Base-by-base conservation (phyloP, 805 yeast genomes). In the Zygoascus bituminiphila region DNA sequence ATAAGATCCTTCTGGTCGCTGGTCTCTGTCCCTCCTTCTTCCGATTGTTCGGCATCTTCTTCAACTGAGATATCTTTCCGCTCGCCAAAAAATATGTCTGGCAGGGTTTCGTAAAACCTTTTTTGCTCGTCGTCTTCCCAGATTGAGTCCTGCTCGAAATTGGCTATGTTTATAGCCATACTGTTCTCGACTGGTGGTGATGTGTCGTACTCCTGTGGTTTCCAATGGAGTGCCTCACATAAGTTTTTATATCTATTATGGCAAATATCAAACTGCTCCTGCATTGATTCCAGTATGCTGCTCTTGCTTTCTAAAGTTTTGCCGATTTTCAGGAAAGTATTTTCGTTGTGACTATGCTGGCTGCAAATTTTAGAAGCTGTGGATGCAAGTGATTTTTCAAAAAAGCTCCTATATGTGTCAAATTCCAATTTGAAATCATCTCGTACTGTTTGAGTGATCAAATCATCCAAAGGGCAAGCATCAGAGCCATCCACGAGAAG, bases 121-220 rank as follows among this genome's bases (percentile, higher is more conserved):
- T 74, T 73, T n/a, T 76, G 79, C 25, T 79, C 82, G 15, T 78
- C 78, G 48, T 74, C 79, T 36, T 77, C 84, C 94, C 94, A 87
- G 1, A 74, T 54, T 5, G 45, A 43, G n/a, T 43, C 46, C n/a
- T 47, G 47, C 10, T 44, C 48, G 10, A 49, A 38, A 25, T 50
- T 42, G 36, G 42, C 42, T 46, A 47, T 25, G 47, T 58, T 46
- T 40, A 54, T 57, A 3, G 54, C 42, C 7, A 60, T 55, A 2
- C 56, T 60, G 1, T 54, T 62, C 2, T 51, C 56, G 2, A 53
- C 62, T 2, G 55, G 63, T 5, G 54, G 57, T 5, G 63, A 62
- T 8, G 46, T 37, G 7, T 45, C 45, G 1, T 71, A 51, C 1
- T 52, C 56, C 2, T 79, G 79, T 22, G 65, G 51, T 1, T 65